Percentiles rank a stretch among this genome's conserved stretches.
Evolutionary conservation across 2,329 filamentous ascomycete genomes (phyloP).

Genomic region (Phialemoniopsis sp.): DNA sequence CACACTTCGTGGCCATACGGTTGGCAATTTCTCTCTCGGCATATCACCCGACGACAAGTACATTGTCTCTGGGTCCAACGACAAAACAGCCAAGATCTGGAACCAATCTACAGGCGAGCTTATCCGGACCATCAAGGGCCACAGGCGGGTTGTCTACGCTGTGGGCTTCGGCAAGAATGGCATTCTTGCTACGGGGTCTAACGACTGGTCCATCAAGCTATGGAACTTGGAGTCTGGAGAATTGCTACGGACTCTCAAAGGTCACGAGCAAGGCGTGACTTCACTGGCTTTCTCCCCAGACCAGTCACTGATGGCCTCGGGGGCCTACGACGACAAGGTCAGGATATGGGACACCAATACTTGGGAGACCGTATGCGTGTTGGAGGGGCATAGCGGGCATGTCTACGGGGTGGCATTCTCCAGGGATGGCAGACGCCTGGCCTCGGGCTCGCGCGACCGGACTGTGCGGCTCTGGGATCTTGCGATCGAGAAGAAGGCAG

Average conservation of each 20-base stretch:
- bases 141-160: neutral
- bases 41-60: too few relatives aligned
- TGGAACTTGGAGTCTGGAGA: neutral
- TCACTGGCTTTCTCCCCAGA: neutral
- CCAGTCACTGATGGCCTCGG: neutral
- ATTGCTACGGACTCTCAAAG: neutral
- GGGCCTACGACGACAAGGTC: neutral
- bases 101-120: conserved; percentile 4
- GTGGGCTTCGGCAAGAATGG: neutral
- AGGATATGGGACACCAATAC: neutral
- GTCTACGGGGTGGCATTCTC: neutral
- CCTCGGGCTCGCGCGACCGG: neutral
- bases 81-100: conserved; percentile 9
- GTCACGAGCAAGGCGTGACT: neutral
- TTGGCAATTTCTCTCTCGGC: too few relatives aligned
- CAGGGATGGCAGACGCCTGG: neutral
- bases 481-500: too few relatives aligned
- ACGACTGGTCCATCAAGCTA: neutral
- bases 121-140: neutral
- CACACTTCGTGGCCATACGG: too few relatives aligned
- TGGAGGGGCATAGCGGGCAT: neutral
- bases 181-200: neutral
- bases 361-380: neutral
- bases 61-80: conserved; percentile 8
- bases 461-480: conserved; percentile 1